phyloP scores from a whole-genome alignment of 306 rosid genomes.

The Glycine tomentella region DNA sequence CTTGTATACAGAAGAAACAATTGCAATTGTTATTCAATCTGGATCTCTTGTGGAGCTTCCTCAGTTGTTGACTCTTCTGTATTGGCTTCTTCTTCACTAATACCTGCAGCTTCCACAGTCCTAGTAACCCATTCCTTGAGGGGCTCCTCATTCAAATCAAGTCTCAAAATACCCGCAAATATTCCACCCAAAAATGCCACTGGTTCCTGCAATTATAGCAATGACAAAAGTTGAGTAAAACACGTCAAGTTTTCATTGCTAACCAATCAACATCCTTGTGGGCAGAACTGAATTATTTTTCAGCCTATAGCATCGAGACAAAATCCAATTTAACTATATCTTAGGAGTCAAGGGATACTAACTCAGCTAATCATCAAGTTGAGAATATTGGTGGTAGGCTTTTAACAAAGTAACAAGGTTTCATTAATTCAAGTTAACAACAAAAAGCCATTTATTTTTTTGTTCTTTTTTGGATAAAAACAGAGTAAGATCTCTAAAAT shows the following conservation, averaged over 20 bases:
- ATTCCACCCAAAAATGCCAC: constrained; percentile 92
- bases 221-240: constrained; percentile 23
- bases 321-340: constrained; percentile 1
- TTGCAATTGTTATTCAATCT: constrained; percentile 65
- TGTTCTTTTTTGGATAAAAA: background rate
- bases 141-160: constrained; percentile 92
- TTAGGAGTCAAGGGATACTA: background rate
- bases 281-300: constrained; percentile 1
- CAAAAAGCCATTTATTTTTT: background rate
- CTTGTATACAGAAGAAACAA: constrained; percentile 22
- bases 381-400: background rate
- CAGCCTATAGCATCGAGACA: constrained; percentile 29
- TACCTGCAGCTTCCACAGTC: constrained; percentile 82
- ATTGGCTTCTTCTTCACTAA: constrained; percentile 63
- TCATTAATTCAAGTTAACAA: constrained; percentile 3
- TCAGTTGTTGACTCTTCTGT: constrained; percentile 58
- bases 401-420: constrained; percentile 30
- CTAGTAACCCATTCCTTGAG: constrained; percentile 89
- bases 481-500: background rate
- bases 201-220: constrained; percentile 71
- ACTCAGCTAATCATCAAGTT: background rate
- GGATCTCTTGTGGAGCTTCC: constrained; percentile 78
- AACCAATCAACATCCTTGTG: background rate
- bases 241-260: constrained; percentile 9
- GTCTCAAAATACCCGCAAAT: constrained; percentile 85